Percentiles rank a stretch among this genome's conserved stretches.
Evolutionary conservation across 2,329 filamentous ascomycete genomes (phyloP).

Genomic region (Lachnellula occidentalis): DNA sequence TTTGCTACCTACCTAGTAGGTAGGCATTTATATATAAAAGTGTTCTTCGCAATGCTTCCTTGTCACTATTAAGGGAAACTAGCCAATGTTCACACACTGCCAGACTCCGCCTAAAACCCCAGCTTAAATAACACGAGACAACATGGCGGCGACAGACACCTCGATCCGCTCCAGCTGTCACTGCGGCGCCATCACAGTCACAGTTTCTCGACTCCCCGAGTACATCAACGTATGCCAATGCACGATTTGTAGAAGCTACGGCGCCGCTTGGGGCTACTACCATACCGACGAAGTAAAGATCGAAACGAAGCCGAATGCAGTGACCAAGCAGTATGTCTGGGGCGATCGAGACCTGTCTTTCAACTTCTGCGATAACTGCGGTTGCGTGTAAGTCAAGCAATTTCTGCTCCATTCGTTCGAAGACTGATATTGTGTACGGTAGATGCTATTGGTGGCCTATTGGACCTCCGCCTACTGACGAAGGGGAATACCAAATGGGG

Average conservation of each 20-base stretch:
- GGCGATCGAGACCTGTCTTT: conserved; percentile 12
- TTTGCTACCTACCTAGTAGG: no score
- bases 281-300: conserved; percentile 14
- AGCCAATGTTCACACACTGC: conserved; percentile 6
- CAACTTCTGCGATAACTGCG: conserved; percentile 16
- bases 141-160: conserved; percentile 10
- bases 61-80: background rate
- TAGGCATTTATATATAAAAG: conserved; percentile 6
- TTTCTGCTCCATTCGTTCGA: conserved; percentile 8
- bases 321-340: conserved; percentile 16
- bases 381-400: conserved; percentile 15
- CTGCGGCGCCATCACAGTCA: conserved; percentile 14
- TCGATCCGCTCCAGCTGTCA: conserved; percentile 11
- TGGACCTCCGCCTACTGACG: conserved; percentile 10
- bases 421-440: conserved; percentile 12
- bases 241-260: conserved; percentile 13
- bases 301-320: conserved; percentile 16
- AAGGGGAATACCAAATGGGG: conserved; percentile 13
- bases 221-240: conserved; percentile 15
- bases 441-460: conserved; percentile 16
- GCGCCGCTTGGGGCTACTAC: conserved; percentile 14
- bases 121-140: conserved; percentile 5
- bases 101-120: conserved; percentile 1
- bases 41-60: conserved; percentile 2
- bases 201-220: conserved; percentile 12